Percentiles rank a stretch among this genome's conserved stretches.
Conservation (phyloP, 148 eudicot genomes). For the Agrostemma githago region DNA sequence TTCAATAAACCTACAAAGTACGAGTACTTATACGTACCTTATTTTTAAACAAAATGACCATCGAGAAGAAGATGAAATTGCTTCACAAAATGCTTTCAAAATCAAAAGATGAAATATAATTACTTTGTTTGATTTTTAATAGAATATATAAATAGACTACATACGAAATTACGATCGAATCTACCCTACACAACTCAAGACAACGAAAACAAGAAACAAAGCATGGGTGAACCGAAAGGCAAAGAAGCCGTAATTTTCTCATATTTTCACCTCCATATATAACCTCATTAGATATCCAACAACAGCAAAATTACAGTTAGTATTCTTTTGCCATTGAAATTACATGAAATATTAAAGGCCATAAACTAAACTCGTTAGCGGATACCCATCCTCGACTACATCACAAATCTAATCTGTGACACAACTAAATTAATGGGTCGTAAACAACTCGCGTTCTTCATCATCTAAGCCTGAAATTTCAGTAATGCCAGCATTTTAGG, state of each 20-base stretch:
- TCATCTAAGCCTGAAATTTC: constrained; percentile 23
- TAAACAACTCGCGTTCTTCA: constrained; percentile 20
- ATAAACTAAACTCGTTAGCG: constrained; percentile 28
- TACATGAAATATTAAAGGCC: constrained; percentile 29
- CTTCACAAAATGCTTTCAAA: no score
- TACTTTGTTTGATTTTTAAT: no score
- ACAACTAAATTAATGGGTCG: constrained; percentile 24
- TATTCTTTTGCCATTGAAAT: not conserved
- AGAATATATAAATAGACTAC: no score
- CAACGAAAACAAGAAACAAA: no score
- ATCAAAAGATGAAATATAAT: no score
- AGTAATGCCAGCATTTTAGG: constrained; percentile 23
- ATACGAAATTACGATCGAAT: no score
- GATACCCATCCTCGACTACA: constrained; percentile 32
- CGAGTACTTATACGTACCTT: no score
- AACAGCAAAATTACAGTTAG: not conserved
- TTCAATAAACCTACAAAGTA: no score
- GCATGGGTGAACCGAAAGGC: not conserved
- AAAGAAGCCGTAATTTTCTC: constrained; percentile 22
- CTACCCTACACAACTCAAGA: no score
- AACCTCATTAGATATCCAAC: constrained; percentile 15
- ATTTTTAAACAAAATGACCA: no score
- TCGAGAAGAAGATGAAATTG: no score
- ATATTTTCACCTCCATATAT: constrained; percentile 35
- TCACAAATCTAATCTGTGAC: constrained; percentile 31